Evolutionary conservation across 2,329 filamentous ascomycete genomes (phyloP).

Genomic region (Podosphaera fusca): DNA sequence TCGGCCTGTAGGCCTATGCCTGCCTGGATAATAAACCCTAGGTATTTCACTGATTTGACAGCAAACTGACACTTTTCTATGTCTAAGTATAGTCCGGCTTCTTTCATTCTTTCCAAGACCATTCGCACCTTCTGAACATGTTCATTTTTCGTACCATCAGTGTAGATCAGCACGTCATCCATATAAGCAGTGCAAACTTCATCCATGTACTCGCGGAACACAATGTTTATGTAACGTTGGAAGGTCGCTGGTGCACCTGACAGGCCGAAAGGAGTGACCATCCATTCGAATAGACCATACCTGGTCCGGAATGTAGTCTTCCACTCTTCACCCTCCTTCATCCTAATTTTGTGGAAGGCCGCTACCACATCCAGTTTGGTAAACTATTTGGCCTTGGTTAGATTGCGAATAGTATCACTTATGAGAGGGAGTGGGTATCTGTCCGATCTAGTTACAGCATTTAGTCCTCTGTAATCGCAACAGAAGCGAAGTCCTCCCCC

Average conservation of each 20-base stretch:
- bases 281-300: background rate
- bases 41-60: background rate
- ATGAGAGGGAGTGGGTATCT: background rate
- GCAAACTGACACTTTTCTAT: conserved; percentile 2
- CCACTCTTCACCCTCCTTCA: background rate
- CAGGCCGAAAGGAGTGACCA: background rate
- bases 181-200: no score
- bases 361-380: background rate
- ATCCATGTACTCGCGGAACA: background rate
- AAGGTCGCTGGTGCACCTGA: background rate
- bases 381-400: background rate
- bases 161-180: background rate
- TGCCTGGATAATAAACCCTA: background rate
- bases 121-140: background rate
- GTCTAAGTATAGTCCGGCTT: background rate
- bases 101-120: background rate
- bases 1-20: background rate
- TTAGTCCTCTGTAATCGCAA: background rate
- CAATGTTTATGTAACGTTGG: background rate
- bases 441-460: background rate
- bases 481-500: background rate
- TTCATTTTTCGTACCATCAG: background rate
- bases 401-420: background rate
- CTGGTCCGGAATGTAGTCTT: background rate
- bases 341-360: background rate